phyloP scores from a whole-genome alignment of 1,284 basidiomycete species.

The Phenoliferia sp. region DNA sequence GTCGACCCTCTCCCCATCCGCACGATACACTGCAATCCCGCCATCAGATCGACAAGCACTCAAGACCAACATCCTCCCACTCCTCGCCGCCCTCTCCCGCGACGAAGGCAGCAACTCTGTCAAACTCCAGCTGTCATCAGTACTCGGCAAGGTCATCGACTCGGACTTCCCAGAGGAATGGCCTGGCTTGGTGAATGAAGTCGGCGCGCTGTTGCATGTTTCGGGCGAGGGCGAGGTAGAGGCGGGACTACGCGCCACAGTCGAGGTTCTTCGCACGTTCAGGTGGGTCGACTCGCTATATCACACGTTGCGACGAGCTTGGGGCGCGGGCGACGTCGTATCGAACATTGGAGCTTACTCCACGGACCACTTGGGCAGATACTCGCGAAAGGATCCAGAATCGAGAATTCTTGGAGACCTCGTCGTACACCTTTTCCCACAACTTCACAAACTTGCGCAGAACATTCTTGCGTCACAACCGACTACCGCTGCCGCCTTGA shows the following conservation, averaged over 20 bases:
- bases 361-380: not conserved
- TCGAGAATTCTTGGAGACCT: constrained; percentile 39
- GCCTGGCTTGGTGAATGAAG: constrained; percentile 58
- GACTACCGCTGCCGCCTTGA: constrained; percentile 53
- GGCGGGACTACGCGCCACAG: constrained; percentile 66
- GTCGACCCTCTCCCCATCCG: constrained; percentile 4
- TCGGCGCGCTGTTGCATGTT: constrained; percentile 54
- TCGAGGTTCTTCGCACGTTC: constrained; percentile 71
- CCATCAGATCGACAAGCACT: constrained; percentile 63
- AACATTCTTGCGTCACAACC: constrained; percentile 53
- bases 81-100: constrained; percentile 62
- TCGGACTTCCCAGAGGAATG: constrained; percentile 71
- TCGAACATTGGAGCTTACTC: not conserved
- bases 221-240: constrained; percentile 63
- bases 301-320: not conserved
- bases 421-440: constrained; percentile 62
- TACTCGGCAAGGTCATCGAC: constrained; percentile 63
- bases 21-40: constrained; percentile 50
- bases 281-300: constrained; percentile 44
- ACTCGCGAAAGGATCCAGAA: not conserved
- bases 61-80: constrained; percentile 58
- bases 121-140: constrained; percentile 65
- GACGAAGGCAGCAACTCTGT: constrained; percentile 49
- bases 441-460: constrained; percentile 61
- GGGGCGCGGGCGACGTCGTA: not conserved